A percentile compares a stretch with the other conserved stretches of the same genome.
These are phyloP conservation scores for Leccinum subfulvum DNA, from an alignment of 1,284 basidiomycete genomes.

Conservation along the genomic window DNA sequence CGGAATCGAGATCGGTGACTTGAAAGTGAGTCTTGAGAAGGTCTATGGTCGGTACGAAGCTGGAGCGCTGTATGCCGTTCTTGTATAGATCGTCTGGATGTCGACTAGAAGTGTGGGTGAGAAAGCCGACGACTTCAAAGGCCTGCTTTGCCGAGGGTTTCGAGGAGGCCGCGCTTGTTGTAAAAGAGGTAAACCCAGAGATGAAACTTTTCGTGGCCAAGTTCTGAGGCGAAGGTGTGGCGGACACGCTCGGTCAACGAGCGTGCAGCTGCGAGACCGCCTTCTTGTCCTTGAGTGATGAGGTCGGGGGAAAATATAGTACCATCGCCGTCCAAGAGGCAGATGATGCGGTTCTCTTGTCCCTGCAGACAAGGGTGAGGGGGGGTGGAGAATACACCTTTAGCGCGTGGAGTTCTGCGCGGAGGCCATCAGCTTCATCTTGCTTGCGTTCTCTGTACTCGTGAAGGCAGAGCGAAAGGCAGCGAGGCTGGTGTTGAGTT, in stretches of 20 bases:
- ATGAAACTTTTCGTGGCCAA: conserved; percentile 46
- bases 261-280: conserved; percentile 55
- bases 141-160: conserved; percentile 49
- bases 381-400: conserved; percentile 19
- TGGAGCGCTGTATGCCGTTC: conserved; percentile 97
- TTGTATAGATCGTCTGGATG: conserved; percentile 98
- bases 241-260: conserved; percentile 50
- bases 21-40: conserved; percentile 85
- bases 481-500: conserved; percentile 26
- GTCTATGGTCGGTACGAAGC: conserved; percentile 94
- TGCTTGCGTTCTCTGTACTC: conserved; percentile 20
- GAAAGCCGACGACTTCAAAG: conserved; percentile 31
- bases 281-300: conserved; percentile 52
- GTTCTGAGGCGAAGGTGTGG: conserved; percentile 40
- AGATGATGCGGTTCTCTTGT: conserved; percentile 50
- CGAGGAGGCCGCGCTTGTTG: conserved; percentile 58
- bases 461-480: conserved; percentile 29
- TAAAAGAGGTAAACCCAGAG: conserved; percentile 64
- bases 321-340: conserved; percentile 68
- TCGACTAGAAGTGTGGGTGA: conserved; percentile 59
- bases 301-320: conserved; percentile 56
- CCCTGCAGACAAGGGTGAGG: conserved; percentile 25
- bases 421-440: conserved; percentile 18
- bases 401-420: conserved; percentile 24
- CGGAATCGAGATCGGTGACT: conserved; percentile 91